phyloP scores from a whole-genome alignment of 116 monocot species.

The Thalassia testudinum region DNA sequence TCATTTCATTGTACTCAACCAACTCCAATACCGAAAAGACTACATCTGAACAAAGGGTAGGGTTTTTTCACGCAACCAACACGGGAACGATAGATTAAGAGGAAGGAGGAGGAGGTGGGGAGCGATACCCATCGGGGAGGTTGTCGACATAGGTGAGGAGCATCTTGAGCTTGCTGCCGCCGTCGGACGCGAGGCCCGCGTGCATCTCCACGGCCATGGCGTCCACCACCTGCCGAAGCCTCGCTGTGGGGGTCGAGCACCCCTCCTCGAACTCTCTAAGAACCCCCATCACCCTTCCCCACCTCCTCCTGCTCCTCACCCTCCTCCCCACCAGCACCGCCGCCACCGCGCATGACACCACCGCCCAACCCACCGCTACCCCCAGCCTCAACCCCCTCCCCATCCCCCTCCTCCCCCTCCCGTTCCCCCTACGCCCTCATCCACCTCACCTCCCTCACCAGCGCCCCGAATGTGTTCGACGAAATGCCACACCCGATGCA shows the following conservation, averaged over 20 bases:
- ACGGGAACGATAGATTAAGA: background rate
- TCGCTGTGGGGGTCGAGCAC: no score
- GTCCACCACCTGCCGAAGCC: conserved; percentile 33
- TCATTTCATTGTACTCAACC: no score
- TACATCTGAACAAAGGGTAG: no score
- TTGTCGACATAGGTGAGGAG: no score
- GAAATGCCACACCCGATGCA: background rate
- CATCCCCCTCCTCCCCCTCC: conserved; percentile 55
- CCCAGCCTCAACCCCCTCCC: no score
- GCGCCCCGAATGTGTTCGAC: no score
- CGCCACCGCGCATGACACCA: conserved; percentile 33
- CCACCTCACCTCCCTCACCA: no score
- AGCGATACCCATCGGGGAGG: conserved; percentile 46
- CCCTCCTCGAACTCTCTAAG: conserved; percentile 10
- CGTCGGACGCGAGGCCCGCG: conserved; percentile 58
- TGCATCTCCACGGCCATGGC: conserved; percentile 35
- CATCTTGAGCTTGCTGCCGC: conserved; percentile 89
- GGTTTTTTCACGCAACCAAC: background rate
- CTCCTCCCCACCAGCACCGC: no score
- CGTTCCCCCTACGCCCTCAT: conserved; percentile 36
- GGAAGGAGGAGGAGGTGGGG: background rate
- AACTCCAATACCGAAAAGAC: no score
- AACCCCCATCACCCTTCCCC: conserved; percentile 26
- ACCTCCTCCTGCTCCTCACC: conserved; percentile 46
- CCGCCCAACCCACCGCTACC: conserved; percentile 33